Conservation (phyloP, 1,284 basidiomycete genomes). For the Trichosporon ovoides region DNA sequence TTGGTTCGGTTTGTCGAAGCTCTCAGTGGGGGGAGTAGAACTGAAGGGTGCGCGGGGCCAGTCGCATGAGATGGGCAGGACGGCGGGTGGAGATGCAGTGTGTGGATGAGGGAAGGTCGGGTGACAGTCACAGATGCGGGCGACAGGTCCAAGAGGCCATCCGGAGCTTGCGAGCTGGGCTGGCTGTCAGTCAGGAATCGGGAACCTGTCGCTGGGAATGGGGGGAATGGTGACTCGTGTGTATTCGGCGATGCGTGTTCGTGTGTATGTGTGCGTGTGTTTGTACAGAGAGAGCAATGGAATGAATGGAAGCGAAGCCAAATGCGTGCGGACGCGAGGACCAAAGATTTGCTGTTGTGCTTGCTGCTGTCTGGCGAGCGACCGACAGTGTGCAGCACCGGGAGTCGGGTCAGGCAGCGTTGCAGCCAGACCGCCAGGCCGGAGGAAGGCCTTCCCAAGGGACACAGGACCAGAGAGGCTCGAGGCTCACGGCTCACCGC, state of each 20-base stretch:
- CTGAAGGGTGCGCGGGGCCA: background rate
- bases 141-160: background rate
- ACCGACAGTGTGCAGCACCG: background rate
- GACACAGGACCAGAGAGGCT: background rate
- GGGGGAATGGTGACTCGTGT: background rate
- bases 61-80: background rate
- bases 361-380: background rate
- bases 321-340: background rate
- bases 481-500: too few species aligned
- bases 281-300: background rate
- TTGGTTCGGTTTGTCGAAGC: background rate
- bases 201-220: background rate
- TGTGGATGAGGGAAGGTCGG: background rate
- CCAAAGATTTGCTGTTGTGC: conserved; percentile 1
- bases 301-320: background rate
- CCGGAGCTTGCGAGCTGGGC: background rate
- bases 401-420: background rate
- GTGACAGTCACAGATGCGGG: background rate
- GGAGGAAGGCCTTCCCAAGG: background rate
- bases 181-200: background rate
- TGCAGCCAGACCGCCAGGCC: background rate
- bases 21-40: background rate
- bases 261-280: background rate
- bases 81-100: background rate
- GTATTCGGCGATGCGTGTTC: background rate